Conservation (phyloP, 2,329 filamentous ascomycete genomes). For the Hypoxylon sp. region DNA sequence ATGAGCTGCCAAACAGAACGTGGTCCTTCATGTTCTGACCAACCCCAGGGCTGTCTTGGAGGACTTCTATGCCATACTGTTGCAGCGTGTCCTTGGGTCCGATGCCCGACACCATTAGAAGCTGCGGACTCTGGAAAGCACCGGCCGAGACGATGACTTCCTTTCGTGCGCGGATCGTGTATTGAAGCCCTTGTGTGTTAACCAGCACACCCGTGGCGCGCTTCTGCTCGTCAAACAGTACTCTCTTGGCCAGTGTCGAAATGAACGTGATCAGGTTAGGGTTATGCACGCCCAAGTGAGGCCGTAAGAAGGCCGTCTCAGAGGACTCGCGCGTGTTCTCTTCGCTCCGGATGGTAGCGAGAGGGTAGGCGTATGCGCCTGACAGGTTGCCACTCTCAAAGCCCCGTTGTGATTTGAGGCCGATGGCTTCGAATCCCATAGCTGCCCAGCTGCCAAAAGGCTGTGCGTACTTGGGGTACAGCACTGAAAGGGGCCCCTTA, state of each 20-base stretch:
- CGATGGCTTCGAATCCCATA: slow-evolving; percentile 59
- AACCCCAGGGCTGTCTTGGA: slow-evolving; percentile 70
- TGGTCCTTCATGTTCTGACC: slow-evolving; percentile 73
- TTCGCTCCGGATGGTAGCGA: slow-evolving; percentile 52
- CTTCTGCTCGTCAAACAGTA: slow-evolving; percentile 61
- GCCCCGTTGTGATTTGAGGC: slow-evolving; percentile 55
- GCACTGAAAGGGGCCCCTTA: slow-evolving; percentile 59
- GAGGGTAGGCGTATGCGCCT: slow-evolving; percentile 56
- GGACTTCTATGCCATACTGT: slow-evolving; percentile 62
- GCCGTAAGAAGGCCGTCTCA: slow-evolving; percentile 45
- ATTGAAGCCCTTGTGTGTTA: slow-evolving; percentile 40
- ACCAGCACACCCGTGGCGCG: slow-evolving; percentile 53
- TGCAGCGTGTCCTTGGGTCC: slow-evolving; percentile 54
- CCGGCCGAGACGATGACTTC: slow-evolving; percentile 61
- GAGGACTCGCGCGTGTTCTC: slow-evolving; percentile 55
- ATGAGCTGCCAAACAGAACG: slow-evolving; percentile 50
- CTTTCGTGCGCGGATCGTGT: slow-evolving; percentile 50
- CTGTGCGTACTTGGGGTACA: slow-evolving; percentile 59
- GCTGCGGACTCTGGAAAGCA: slow-evolving; percentile 58
- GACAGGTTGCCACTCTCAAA: slow-evolving; percentile 60
- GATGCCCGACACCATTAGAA: slow-evolving; percentile 60
- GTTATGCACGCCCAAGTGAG: slow-evolving; percentile 10
- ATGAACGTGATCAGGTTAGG: slow-evolving; percentile 23
- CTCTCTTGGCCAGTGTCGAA: slow-evolving; percentile 60
- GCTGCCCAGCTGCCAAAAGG: slow-evolving; percentile 59